These are phyloP conservation scores for Xylaria sp. DNA, from an alignment of 2,329 filamentous ascomycete genomes.

Conservation along the genomic window DNA sequence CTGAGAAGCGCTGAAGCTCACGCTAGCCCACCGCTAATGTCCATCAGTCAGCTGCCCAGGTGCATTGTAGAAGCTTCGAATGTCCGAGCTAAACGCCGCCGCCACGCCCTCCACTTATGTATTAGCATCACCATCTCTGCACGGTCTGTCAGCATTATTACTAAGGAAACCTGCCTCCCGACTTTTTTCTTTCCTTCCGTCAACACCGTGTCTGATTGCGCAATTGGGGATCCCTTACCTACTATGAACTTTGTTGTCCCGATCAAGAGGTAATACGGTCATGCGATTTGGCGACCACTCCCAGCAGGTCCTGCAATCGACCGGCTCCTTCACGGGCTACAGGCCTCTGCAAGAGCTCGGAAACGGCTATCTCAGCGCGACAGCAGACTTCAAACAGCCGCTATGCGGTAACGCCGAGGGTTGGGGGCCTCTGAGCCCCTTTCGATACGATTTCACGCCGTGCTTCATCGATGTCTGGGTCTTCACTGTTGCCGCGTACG, in stretches of 20 bases:
- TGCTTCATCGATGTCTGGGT: conserved; percentile 97
- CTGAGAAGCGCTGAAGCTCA: background rate
- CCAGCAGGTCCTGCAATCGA: conserved; percentile 55
- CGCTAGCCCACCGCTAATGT: background rate
- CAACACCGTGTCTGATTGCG: conserved; percentile 31
- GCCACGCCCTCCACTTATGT: background rate
- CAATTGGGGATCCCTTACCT: conserved; percentile 28
- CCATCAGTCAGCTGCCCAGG: too few species aligned
- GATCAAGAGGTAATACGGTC: conserved; percentile 33
- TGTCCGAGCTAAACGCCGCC: background rate
- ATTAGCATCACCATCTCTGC: conserved; percentile 10
- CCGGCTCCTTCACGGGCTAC: conserved; percentile 65
- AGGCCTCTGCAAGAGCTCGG: conserved; percentile 55
- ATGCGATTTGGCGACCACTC: conserved; percentile 43
- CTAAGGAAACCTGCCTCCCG: conserved; percentile 6
- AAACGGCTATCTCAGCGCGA: conserved; percentile 62
- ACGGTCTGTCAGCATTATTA: conserved; percentile 1
- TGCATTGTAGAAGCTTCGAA: background rate
- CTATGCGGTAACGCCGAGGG: conserved; percentile 89
- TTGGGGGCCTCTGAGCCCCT: conserved; percentile 89
- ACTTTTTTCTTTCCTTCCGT: conserved; percentile 29
- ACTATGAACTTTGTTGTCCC: conserved; percentile 34
- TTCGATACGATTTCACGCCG: conserved; percentile 91
- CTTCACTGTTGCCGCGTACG: conserved; percentile 74
- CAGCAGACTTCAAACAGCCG: conserved; percentile 60